Evolutionary conservation across 2,329 filamentous ascomycete genomes (phyloP).

Genomic region (Fusarium falciforme): DNA sequence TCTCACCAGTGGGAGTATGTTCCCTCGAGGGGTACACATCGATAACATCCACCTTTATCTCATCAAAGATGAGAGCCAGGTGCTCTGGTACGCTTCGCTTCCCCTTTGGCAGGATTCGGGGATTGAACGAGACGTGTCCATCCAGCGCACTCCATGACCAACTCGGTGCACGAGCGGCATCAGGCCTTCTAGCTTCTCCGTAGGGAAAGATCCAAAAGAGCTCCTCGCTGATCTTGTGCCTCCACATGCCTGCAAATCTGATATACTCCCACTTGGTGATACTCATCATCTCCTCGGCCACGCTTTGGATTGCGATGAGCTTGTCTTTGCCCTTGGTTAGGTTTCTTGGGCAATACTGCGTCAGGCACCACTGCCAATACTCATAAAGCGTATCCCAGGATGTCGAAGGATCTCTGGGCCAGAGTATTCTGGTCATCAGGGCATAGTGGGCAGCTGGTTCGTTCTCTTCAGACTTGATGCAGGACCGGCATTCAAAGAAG

Average conservation of each 20-base stretch:
- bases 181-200: neutral
- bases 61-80: neutral
- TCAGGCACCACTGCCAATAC: neutral
- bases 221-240: neutral
- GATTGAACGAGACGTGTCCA: neutral
- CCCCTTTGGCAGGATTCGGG: neutral
- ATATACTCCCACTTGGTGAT: neutral
- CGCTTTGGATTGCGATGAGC: neutral
- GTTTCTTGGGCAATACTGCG: neutral
- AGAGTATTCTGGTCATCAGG: neutral
- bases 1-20: neutral
- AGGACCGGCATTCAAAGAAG: slow-evolving; percentile 5
- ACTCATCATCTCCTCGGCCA: neutral
- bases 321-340: neutral
- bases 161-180: neutral
- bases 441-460: neutral
- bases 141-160: neutral
- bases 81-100: neutral
- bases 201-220: neutral
- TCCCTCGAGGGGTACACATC: neutral
- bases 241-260: neutral
- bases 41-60: neutral
- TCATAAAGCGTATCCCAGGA: neutral
- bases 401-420: neutral
- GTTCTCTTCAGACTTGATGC: neutral